Evolutionary conservation across 495 filamentous ascomycete species (phyloP).

Genomic region (Glonium stellatum): DNA sequence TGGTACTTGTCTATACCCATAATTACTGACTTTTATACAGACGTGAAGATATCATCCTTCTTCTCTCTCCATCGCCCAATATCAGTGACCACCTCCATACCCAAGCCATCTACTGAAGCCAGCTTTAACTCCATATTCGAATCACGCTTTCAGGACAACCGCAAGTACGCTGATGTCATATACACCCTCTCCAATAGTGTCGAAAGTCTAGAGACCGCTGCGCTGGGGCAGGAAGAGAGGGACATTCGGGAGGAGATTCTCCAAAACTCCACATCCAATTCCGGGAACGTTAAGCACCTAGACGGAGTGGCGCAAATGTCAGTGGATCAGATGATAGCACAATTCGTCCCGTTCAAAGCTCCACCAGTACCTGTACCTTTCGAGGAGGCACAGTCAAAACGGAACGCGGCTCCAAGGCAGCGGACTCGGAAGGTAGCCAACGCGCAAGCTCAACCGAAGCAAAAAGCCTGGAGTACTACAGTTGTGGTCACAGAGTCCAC

Average conservation of each 20-base stretch:
- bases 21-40: conserved; percentile 42
- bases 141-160: conserved; percentile 44
- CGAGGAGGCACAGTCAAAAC: conserved; percentile 7
- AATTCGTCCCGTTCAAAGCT: conserved; percentile 19
- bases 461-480: conserved; percentile 67
- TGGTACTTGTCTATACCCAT: conserved; percentile 8
- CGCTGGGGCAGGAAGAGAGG: conserved; percentile 32
- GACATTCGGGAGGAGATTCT: conserved; percentile 38
- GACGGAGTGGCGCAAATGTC: conserved; percentile 18
- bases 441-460: conserved; percentile 18
- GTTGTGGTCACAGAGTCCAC: conserved; percentile 76
- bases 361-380: conserved; percentile 18
- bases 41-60: conserved; percentile 81
- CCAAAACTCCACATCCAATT: conserved; percentile 5
- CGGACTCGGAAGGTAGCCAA: neutral
- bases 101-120: conserved; percentile 60
- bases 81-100: conserved; percentile 73
- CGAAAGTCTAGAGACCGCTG: conserved; percentile 47
- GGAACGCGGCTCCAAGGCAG: neutral
- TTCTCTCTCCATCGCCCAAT: conserved; percentile 95
- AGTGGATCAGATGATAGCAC: conserved; percentile 17
- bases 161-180: conserved; percentile 56
- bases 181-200: conserved; percentile 70
- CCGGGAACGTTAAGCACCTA: conserved; percentile 14
- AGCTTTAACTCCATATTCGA: conserved; percentile 78